Evolutionary conservation across 1,284 basidiomycete genomes (phyloP), one percentile per base, ranked within the genome.

Genomic region (Pseudozyma sp.): DNA sequence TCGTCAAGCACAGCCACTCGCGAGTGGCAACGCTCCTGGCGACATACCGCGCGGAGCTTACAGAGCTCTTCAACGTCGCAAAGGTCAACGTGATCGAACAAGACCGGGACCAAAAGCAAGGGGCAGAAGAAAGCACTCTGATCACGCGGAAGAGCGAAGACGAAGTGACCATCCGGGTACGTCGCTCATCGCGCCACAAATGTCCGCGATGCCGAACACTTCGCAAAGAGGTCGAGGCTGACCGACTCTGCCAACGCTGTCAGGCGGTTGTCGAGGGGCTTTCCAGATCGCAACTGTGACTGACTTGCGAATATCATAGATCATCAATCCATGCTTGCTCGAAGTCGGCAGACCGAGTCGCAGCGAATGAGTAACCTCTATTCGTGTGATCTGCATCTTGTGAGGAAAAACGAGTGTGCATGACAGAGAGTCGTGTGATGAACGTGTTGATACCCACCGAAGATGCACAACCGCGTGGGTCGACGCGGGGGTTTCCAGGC

Each of bases 171-270:
- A 52, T 82, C 1, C 55, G 52, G 4, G 47, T 82, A 5, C 61
- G 73, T 10, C 64, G 59, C 8, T 76, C 77, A 2, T 31, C 48
- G 13, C 55, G 61, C n/a, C 59, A 76, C 43, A 75, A 74, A 43
- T 82, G 80, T 46, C 79, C 79, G 16, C 73, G 80, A 35, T 82
- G 80, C 55, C 70, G 80, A 42, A 65, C 73, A 4, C 39, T 57
- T 16, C 63, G 72, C 24, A 69, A 61, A 42, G 55, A 70, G 37
- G 19, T 35, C 17, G 66, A 65, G 35, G 29, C 33, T 7, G 71
- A 74, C 33, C 54, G 49, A 7, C 71, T 74, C 19, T 74, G 71
- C 46, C 24, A 24, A 29, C 62, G 71, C 11, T 74, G 71, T 34
- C 67, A 63, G 19, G 37, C 39, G 7, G 67, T 74, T 14, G 52